Evolutionary conservation across 306 rosid species (phyloP), one percentile per base, ranked within the genome.

Genomic region (Corylus avellana): DNA sequence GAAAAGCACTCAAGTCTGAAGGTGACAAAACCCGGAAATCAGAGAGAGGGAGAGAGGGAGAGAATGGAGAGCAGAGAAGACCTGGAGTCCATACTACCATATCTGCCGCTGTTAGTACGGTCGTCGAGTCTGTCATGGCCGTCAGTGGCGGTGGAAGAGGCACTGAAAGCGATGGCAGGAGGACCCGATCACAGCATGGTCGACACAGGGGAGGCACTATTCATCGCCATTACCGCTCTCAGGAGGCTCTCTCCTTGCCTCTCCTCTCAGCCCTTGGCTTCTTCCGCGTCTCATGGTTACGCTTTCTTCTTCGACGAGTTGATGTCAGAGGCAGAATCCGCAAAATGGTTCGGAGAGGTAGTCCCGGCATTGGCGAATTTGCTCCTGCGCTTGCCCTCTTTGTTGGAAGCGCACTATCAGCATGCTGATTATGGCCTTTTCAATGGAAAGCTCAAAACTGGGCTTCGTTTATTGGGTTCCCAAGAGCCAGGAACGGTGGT

Each of bases 291-390:
- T 3, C 83, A 63, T 10, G 97, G 98, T 13, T 94, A 90, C 78
- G 77, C 87, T 25, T 82, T 94, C 77, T 94, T 91, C 84, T 94
- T 94, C 85, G 91, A 92, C 32, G 87, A 91, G 98, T 76, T 95
- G 55, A 84, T 95, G 76, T 67, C 92, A 3, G 7, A 77, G 74
- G 91, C 79, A 75, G 91, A 91, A 78, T 85, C 96, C 8, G 78
- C 42, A 58, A 87, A 84, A 86, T 92, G 93, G 95, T 92, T 92
- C 81, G 86, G 70, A 69, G 91, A 82, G 55, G 92, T 90, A 67
- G 35, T 95, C 70, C 97, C 98, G 3, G 88, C 86, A 5, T 74
- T 95, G 88, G 97, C 87, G 4, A 85, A 79, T 86, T 83, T 95
- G 86, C 88, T 95, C 56, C 84, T 92, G 82, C 89, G 84, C 77